Evolutionary conservation across 768 basidiomycete species (phyloP).

Genomic region (Goffeauzyma gilvescens): DNA sequence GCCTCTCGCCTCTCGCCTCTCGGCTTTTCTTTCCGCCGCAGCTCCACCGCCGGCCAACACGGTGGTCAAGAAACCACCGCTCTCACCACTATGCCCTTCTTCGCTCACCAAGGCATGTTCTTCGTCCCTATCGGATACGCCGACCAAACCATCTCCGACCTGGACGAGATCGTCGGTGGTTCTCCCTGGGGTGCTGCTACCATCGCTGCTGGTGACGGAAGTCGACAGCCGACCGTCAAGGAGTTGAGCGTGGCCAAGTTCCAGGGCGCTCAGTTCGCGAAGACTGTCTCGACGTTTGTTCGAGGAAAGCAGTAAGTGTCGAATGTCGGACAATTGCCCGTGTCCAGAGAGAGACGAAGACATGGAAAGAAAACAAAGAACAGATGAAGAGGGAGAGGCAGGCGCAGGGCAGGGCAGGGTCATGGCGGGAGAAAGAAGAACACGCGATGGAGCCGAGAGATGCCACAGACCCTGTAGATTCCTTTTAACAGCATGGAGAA

Average conservation of each 20-base stretch:
- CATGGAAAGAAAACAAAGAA: neutral
- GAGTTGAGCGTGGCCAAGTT: constrained; percentile 16
- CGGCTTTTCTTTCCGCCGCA: constrained; percentile 31
- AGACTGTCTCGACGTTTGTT: constrained; percentile 17
- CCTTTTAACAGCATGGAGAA: constrained; percentile 2
- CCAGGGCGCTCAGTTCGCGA: constrained; percentile 17
- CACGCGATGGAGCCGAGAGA: no score
- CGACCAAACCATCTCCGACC: constrained; percentile 34
- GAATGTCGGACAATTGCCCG: neutral
- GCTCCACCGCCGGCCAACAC: constrained; percentile 52
- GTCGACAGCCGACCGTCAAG: constrained; percentile 10
- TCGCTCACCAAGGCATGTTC: constrained; percentile 51
- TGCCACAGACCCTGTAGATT: neutral
- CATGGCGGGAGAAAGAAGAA: no score
- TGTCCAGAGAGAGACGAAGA: neutral
- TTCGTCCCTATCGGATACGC: constrained; percentile 44
- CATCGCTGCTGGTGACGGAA: constrained; percentile 28
- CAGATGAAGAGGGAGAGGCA: neutral
- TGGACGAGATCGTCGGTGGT: constrained; percentile 35
- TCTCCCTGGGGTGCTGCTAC: constrained; percentile 56
- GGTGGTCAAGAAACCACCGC: constrained; percentile 50
- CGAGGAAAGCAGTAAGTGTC: constrained; percentile 12
- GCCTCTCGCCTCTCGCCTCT: no score
- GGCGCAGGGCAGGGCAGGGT: constrained; percentile 2
- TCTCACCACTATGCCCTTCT: constrained; percentile 40